Evolutionary conservation across 129 eudicot species (phyloP), one percentile per base, ranked within the genome.

Genomic region (Oenanthe sinensis): DNA sequence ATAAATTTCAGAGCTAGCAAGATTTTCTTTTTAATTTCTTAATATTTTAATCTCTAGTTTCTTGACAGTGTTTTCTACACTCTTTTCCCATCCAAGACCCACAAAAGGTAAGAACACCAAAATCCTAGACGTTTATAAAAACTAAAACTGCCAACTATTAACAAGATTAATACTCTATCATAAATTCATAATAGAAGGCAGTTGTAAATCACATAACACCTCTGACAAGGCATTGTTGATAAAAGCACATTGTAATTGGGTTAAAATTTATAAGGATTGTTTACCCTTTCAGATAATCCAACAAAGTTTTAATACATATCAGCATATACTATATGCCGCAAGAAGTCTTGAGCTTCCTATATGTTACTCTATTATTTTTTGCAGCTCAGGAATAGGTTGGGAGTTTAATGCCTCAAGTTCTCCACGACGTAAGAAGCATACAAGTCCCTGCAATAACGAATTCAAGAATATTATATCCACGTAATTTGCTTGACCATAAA

Each of bases 361-460:
- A 2, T 58, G 42, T 39, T 3, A 39, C 42, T 39, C 42, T 33
- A 33, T 39, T 39, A 39, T 39, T 39, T 39, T 3, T 39, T 39
- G 42, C 42, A 39, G 42, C 42, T 39, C 42, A 39, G 4, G 3
- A 39, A 39, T 39, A 55, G 67, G 67, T 22, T 7, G n/a, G 30
- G 11, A 58, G 9, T 86, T 85, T 85, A 91, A 84, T 89, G 90
- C 90, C 98, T 91, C 89, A 91, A 83, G 90, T 89, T 84, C 74
- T 93, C 97, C 72, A 91, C 97, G 28, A 89, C 88, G 84, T 93
- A 93, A 48, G 96, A 81, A 62, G 93, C 97, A 47, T 93, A 93
- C 80, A 93, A 83, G 82, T 91, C 98, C 98, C 98, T 93, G 89
- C 60, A 81, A 58, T 74, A 54, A 75, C 30, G 37, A 58, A 78